phyloP scores from a whole-genome alignment of 2,329 filamentous ascomycete genomes.

The Chaetomium olivaceum region DNA sequence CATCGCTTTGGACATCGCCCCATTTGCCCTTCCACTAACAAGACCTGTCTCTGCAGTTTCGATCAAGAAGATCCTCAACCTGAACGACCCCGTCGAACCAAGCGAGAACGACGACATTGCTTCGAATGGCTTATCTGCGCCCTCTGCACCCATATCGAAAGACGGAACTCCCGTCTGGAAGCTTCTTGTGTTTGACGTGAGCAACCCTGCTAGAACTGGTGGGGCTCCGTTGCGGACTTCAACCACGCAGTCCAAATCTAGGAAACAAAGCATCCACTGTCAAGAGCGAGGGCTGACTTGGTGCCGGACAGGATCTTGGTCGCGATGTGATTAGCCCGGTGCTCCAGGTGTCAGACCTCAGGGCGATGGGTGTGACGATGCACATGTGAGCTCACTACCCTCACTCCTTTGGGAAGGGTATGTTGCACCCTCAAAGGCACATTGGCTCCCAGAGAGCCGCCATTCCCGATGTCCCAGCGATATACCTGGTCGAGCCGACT shows the following conservation, averaged over 20 bases:
- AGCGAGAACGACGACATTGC: conserved; percentile 63
- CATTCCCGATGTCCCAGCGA: conserved; percentile 93
- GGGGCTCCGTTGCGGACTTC: not conserved
- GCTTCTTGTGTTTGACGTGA: conserved; percentile 84
- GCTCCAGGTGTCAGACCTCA: conserved; percentile 86
- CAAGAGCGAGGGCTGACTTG: conserved; percentile 19
- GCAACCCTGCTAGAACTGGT: not conserved
- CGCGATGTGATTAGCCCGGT: conserved; percentile 97
- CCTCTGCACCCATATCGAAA: conserved; percentile 74
- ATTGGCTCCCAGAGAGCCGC: conserved; percentile 79
- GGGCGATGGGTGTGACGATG: conserved; percentile 93
- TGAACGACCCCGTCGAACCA: conserved; percentile 72
- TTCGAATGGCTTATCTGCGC: conserved; percentile 64
- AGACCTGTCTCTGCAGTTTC: conserved; percentile 60
- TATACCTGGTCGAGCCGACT: conserved; percentile 94
- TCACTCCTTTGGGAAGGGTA: not conserved
- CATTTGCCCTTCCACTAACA: conserved; percentile 2
- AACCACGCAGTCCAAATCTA: not conserved
- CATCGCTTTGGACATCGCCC: not conserved
- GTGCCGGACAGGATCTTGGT: conserved; percentile 55
- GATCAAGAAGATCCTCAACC: conserved; percentile 91
- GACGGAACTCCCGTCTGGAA: conserved; percentile 78
- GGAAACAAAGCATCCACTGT: not conserved
- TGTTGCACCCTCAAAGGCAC: conserved; percentile 55
- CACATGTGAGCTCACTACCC: conserved; percentile 65